Base-by-base conservation (phyloP, 73 alveolate species). In the Tetrahymena malaccensis region DNA sequence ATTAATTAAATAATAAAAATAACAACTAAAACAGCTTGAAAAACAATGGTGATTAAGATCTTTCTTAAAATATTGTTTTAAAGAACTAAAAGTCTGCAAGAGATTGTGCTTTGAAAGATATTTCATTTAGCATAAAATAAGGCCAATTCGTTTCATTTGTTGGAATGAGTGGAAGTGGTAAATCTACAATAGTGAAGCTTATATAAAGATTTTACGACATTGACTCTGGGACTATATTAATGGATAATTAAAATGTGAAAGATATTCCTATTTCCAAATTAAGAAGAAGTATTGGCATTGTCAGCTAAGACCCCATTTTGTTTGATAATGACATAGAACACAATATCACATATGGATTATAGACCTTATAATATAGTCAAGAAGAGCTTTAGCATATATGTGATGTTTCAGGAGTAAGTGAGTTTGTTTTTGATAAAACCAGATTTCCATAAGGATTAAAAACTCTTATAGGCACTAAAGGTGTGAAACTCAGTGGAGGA, bases 151-250 rank as follows among this genome's bases (percentile, higher is more conserved):
- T 98, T 5, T 98, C 99, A 43, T 94, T 98, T 55, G 99, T 98
- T 10, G 99, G 99, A 17, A 98, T 96, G 85, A 97, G 99, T 43
- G 99, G 99, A 43, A 93, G 98, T 94, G 99, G 99, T 55, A 98
- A 98, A 94, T 89, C 97, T 84, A 98, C 99, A 6, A 96, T 97
- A 16, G 97, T 98, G 57, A 95, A 97, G 93, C 94, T 98, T 93
- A 55, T 98, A 17, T 97, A 97, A 94, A 94, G 98, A 85, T 98
- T 95, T 84, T 98, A 98, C 83, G 98, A 98, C 84, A 97, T 98
- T 8, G 95, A 96, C 19, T 85, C 85, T 38, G 99, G 99, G 21
- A 70, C 93, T 31, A 96, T 98, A 55, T 44, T 97, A 31, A 94
- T 98, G 43, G 98, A 97, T 94, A 99, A 98, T 55, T 40, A 95